These are phyloP conservation scores for Millerozyma acaciae DNA, from an alignment of 805 yeast genomes.

Conservation along the genomic window DNA sequence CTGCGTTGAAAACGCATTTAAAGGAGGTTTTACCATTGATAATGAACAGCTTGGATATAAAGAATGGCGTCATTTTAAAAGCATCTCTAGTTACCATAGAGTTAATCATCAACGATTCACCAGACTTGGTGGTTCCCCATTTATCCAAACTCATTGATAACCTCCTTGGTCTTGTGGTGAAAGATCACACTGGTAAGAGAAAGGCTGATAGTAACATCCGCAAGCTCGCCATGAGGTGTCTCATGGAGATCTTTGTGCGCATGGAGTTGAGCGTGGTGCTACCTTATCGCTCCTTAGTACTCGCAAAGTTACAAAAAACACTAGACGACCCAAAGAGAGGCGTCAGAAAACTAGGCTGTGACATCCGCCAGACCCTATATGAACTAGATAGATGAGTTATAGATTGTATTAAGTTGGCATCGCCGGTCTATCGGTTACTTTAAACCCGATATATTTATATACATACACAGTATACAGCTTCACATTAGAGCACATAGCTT, in stretches of 20 bases:
- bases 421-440: too few relatives aligned
- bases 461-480: not conserved
- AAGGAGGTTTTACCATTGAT: conserved; percentile 65
- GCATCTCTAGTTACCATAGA: conserved; percentile 61
- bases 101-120: conserved; percentile 51
- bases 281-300: conserved; percentile 49
- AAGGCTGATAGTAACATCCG: conserved; percentile 50
- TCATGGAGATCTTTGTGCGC: conserved; percentile 40
- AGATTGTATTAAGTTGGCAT: too few relatives aligned
- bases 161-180: conserved; percentile 37
- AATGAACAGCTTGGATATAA: conserved; percentile 55
- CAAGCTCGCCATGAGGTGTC: conserved; percentile 51
- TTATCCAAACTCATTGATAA: conserved; percentile 55
- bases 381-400: conserved; percentile 41
- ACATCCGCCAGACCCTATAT: conserved; percentile 72
- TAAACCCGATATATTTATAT: too few relatives aligned
- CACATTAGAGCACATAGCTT: not conserved
- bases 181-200: conserved; percentile 10
- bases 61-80: conserved; percentile 45
- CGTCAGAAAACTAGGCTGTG: conserved; percentile 74
- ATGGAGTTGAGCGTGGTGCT: conserved; percentile 39
- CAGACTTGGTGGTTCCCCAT: conserved; percentile 50
- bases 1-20: conserved; percentile 63
- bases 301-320: conserved; percentile 44
- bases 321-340: conserved; percentile 72